phyloP scores from a whole-genome alignment of 2,329 filamentous ascomycete genomes.

The Phoma herbarum region DNA sequence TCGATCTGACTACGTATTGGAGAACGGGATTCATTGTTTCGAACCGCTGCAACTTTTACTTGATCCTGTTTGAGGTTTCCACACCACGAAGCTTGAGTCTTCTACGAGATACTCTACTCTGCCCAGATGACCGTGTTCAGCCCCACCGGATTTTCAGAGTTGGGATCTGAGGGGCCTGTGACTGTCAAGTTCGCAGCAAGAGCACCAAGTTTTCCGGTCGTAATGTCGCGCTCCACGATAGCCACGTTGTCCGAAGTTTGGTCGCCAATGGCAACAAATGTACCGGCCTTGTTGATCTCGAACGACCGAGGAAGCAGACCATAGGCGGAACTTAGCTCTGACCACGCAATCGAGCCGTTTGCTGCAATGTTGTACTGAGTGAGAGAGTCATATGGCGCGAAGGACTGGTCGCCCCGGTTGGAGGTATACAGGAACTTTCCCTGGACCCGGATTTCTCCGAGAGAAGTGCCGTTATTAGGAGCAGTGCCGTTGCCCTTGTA shows the following conservation, averaged over 20 bases:
- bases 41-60: not conserved
- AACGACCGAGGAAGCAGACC: slow-evolving; percentile 50
- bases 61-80: not conserved
- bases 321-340: slow-evolving; percentile 43
- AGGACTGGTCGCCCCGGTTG: slow-evolving; percentile 50
- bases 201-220: slow-evolving; percentile 41
- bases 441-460: slow-evolving; percentile 46
- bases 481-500: slow-evolving; percentile 45
- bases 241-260: slow-evolving; percentile 47
- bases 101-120: slow-evolving; percentile 2
- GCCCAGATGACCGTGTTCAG: slow-evolving; percentile 20
- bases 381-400: slow-evolving; percentile 47
- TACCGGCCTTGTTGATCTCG: slow-evolving; percentile 47
- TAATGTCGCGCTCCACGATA: slow-evolving; percentile 42
- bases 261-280: slow-evolving; percentile 45
- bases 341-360: slow-evolving; percentile 41
- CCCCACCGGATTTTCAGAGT: slow-evolving; percentile 10
- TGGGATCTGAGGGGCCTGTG: slow-evolving; percentile 11
- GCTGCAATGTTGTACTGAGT: slow-evolving; percentile 47
- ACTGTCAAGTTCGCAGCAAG: slow-evolving; percentile 41
- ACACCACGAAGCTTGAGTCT: not conserved
- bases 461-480: slow-evolving; percentile 35
- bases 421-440: slow-evolving; percentile 48
- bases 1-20: not conserved
- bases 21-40: not conserved